These are phyloP conservation scores for Phlebopus sp. DNA, from an alignment of 1,284 basidiomycete genomes.

Conservation along the genomic window DNA sequence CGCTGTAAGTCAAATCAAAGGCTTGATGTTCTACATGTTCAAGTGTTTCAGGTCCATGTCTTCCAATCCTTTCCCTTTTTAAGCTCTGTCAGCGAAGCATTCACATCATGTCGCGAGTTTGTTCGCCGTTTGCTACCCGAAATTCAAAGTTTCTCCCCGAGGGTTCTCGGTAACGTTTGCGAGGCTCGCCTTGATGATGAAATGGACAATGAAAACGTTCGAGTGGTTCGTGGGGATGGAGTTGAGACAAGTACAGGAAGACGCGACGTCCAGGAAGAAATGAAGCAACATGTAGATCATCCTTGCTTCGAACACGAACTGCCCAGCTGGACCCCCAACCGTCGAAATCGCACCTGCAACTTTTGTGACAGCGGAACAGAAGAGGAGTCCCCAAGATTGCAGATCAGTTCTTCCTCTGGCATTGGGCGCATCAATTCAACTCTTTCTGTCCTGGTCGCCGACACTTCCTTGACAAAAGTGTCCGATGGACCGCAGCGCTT, in stretches of 20 bases:
- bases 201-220: conserved; percentile 60
- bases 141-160: conserved; percentile 45
- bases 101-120: conserved; percentile 74
- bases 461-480: conserved; percentile 21
- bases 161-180: conserved; percentile 49
- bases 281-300: conserved; percentile 30
- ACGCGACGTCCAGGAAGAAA: conserved; percentile 36
- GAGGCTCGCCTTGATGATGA: conserved; percentile 61
- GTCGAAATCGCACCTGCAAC: conserved; percentile 2
- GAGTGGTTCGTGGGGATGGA: conserved; percentile 67
- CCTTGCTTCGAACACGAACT: conserved; percentile 32
- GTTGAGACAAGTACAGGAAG: conserved; percentile 44
- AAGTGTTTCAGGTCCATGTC: conserved; percentile 68
- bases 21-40: conserved; percentile 4
- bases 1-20: conserved; percentile 56
- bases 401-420: conserved; percentile 17
- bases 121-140: conserved; percentile 59
- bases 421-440: conserved; percentile 44
- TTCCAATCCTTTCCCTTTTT: conserved; percentile 90
- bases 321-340: conserved; percentile 47
- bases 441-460: conserved; percentile 29
- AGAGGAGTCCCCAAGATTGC: conserved; percentile 5
- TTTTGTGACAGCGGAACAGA: conserved; percentile 7
- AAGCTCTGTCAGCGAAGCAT: conserved; percentile 68
- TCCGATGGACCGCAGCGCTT: conserved; percentile 9